Evolutionary conservation across 345 rosid species (phyloP).

Genomic region (Sonneratia alba): DNA sequence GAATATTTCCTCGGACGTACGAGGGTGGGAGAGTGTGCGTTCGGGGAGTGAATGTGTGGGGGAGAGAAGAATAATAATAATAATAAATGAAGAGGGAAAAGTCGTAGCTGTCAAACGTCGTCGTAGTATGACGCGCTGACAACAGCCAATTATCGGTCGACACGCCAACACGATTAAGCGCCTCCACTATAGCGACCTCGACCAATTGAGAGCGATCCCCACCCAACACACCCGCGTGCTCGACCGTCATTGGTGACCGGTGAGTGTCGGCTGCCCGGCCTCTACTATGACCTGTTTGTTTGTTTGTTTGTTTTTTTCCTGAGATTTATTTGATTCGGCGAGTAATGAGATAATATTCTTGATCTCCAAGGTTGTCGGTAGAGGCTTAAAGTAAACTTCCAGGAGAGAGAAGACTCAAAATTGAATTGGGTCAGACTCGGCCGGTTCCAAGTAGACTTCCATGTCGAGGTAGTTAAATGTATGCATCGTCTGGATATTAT

Average conservation of each 20-base stretch:
- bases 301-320: background rate
- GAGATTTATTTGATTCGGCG: no score
- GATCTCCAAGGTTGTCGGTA: background rate
- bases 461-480: no score
- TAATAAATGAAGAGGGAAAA: no score
- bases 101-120: conserved; percentile 3
- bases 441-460: no score
- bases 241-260: background rate
- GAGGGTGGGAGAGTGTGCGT: background rate
- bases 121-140: conserved; percentile 1
- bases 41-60: background rate
- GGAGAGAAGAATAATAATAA: background rate
- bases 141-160: background rate
- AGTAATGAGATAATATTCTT: background rate
- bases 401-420: background rate
- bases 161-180: background rate
- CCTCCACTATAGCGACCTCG: background rate
- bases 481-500: no score
- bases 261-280: no score
- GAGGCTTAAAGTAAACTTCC: background rate
- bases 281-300: background rate
- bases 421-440: no score
- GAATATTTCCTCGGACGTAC: background rate
- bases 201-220: background rate
- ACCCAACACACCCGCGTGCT: background rate